Percentiles rank a stretch among this genome's conserved stretches.
Evolutionary conservation across 2,329 filamentous ascomycete genomes (phyloP).

Genomic region (Monosporascus sp.): DNA sequence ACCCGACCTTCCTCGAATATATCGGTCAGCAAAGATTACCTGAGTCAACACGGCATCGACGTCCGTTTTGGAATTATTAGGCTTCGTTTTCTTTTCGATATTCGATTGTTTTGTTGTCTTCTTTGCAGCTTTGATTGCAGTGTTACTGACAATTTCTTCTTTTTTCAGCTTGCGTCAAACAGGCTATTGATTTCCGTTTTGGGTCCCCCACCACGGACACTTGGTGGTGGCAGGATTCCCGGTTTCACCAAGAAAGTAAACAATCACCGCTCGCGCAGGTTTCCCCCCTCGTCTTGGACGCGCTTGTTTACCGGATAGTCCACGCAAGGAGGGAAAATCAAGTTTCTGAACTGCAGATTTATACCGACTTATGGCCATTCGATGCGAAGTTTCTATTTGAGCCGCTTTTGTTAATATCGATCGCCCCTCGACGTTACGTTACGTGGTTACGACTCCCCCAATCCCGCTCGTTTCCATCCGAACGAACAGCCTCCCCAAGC

Average conservation of each 20-base stretch:
- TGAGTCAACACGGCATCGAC: neutral
- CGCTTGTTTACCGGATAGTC: neutral
- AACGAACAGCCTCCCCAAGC: slow-evolving; percentile 3
- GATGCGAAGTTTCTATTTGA: neutral
- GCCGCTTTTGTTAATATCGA: slow-evolving; percentile 2
- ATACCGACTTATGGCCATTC: too few relatives aligned
- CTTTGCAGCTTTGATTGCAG: neutral
- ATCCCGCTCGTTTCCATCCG: slow-evolving; percentile 10
- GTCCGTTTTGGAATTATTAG: neutral
- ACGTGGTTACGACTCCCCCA: slow-evolving; percentile 12
- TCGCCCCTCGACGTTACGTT: slow-evolving; percentile 9
- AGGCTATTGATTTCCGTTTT: neutral
- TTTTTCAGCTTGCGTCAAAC: neutral
- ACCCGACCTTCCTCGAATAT: neutral
- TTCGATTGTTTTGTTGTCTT: neutral
- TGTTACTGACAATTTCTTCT: neutral
- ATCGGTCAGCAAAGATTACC: too few relatives aligned
- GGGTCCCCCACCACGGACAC: neutral
- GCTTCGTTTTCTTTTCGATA: neutral
- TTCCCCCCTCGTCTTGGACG: neutral
- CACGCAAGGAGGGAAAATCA: neutral
- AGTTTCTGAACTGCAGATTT: neutral
- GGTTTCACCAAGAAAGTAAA: neutral
- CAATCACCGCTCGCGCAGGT: neutral
- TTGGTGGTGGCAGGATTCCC: neutral